Percentiles rank a stretch among this genome's conserved stretches.
These are phyloP conservation scores for Panaeolus cyanescens DNA, from an alignment of 768 basidiomycete species.

Conservation along the genomic window DNA sequence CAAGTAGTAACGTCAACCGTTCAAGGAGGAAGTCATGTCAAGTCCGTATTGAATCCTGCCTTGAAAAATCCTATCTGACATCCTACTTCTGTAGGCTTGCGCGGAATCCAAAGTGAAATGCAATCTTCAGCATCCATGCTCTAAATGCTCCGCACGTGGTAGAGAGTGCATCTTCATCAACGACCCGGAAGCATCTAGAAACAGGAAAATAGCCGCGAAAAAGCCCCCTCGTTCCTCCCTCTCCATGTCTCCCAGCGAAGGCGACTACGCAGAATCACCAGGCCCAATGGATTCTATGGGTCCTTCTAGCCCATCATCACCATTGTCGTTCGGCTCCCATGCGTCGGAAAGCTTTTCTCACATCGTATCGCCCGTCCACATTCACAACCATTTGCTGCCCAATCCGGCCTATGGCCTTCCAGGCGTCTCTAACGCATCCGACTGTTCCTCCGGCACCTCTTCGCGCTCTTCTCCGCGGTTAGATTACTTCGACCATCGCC, in stretches of 20 bases:
- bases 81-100: constrained; percentile 44
- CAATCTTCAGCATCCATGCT: constrained; percentile 67
- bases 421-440: constrained; percentile 24
- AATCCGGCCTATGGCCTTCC: constrained; percentile 19
- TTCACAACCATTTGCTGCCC: constrained; percentile 15
- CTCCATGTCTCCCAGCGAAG: constrained; percentile 15
- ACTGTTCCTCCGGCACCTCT: constrained; percentile 37
- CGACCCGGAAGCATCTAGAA: constrained; percentile 44
- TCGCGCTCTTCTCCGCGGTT: constrained; percentile 40
- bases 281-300: constrained; percentile 17
- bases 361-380: constrained; percentile 17
- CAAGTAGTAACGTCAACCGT: constrained; percentile 46
- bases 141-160: constrained; percentile 63
- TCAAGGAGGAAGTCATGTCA: constrained; percentile 71
- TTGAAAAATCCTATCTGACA: constrained; percentile 7
- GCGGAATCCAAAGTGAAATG: constrained; percentile 80
- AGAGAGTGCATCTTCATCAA: constrained; percentile 66
- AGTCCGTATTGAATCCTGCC: constrained; percentile 22
- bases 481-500: constrained; percentile 36
- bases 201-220: constrained; percentile 35
- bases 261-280: constrained; percentile 18
- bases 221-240: constrained; percentile 23
- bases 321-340: constrained; percentile 18
- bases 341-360: constrained; percentile 18
- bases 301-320: constrained; percentile 20